Conservation (phyloP, 805 yeast species). For the Metschnikowia santaceciliae region DNA sequence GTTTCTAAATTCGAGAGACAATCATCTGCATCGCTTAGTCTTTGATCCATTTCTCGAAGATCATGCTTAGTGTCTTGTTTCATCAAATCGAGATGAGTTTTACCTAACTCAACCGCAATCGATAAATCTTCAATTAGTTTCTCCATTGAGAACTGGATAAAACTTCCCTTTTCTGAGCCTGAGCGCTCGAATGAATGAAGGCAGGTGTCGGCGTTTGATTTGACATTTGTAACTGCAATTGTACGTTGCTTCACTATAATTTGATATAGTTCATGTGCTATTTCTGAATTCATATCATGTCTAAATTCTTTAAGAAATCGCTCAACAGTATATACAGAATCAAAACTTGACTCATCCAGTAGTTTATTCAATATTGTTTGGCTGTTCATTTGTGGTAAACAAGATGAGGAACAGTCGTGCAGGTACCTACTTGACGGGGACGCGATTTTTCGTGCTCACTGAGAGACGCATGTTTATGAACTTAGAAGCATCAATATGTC, state of each 20-base stretch:
- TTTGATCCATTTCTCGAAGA: background rate
- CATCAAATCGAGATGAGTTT: background rate
- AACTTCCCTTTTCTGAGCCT: background rate
- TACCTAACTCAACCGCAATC: background rate
- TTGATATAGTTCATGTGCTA: background rate
- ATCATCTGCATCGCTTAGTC: background rate
- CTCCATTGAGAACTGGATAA: background rate
- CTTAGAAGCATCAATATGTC: slow-evolving; percentile 7
- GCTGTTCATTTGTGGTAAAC: background rate
- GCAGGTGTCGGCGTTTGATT: background rate
- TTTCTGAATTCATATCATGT: background rate
- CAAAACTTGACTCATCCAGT: slow-evolving; percentile 1
- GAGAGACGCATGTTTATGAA: background rate
- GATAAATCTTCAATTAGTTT: background rate
- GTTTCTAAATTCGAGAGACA: background rate
- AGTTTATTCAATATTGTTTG: background rate
- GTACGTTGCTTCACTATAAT: slow-evolving; percentile 1
- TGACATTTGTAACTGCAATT: background rate
- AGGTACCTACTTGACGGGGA: background rate
- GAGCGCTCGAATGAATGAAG: background rate
- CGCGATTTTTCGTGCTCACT: slow-evolving; percentile 1
- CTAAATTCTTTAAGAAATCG: background rate
- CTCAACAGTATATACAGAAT: background rate
- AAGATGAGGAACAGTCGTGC: slow-evolving; percentile 5
- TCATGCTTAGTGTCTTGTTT: background rate